Base-by-base conservation (phyloP, 352 stramenopile genomes). In the Pythium aquatile region DNA sequence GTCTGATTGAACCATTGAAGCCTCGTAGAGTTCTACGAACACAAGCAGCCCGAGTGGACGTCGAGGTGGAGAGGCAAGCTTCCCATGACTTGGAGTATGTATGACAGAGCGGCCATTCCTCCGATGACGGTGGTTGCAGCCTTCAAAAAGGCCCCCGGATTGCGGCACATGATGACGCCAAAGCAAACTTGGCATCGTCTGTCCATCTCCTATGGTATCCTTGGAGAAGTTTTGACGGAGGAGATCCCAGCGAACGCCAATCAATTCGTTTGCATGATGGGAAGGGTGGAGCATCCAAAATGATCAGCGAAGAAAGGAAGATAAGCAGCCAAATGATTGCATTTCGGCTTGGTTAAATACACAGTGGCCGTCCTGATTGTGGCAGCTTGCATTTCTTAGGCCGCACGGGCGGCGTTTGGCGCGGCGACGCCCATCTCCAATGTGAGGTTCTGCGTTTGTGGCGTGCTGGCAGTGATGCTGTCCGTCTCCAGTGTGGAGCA, bases 371-470 rank as follows among this genome's bases (percentile, higher is more conserved):
- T 16, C 35, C 11, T 42, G 35, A 16, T 42, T 10, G 35, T 42
- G 35, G 35, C 35, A 16, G 35, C 35, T 7, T 14, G 35, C 11
- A 7, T 5, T 42, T 42, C 35, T 42, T 70, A 70, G 24, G 63
- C 56, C 1, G 63, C 63, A n/a, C n/a, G 46, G 0, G 63, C 63
- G 2, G 63, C 56, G 35, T 65, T 53, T 24, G 63, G 63, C 24
- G 65, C n/a, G 29, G 64, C 60, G n/a, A 61, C 49, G 40, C 63
- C 56, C 40, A 61, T 49, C 40, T 65, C 42, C 30, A 57, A 16
- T 14, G 49, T 20, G 17, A 65, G 49, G 6, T 60, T 42, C 10
- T 51, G 54, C 33, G 53, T 44, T 9, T 14, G 62, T 24, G n/a
- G 2, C 5, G 54, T 20, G 26, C 33, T 47, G 10, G 24, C 11